phyloP scores from a whole-genome alignment of 345 rosid species.

The Brassica juncea region DNA sequence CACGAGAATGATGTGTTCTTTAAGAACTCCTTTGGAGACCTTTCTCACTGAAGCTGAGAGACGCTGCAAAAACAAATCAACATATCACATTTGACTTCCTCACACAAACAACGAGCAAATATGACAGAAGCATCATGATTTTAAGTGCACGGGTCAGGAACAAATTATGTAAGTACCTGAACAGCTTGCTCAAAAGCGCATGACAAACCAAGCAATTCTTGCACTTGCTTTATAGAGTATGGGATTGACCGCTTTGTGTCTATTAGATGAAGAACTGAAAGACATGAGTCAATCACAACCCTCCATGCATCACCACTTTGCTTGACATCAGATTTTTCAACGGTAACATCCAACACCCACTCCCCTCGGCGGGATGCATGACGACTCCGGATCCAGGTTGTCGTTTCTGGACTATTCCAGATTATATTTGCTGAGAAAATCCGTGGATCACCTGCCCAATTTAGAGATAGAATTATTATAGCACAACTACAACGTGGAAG shows the following conservation, averaged over 20 bases:
- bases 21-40: slow-evolving; percentile 85
- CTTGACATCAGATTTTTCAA: slow-evolving; percentile 75
- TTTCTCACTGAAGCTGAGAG: slow-evolving; percentile 76
- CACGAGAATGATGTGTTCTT: slow-evolving; percentile 84
- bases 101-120: background rate
- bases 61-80: slow-evolving; percentile 59
- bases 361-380: slow-evolving; percentile 59
- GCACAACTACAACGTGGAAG: slow-evolving; percentile 12
- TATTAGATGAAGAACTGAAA: slow-evolving; percentile 76
- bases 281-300: slow-evolving; percentile 78
- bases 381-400: slow-evolving; percentile 69
- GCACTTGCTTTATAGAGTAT: slow-evolving; percentile 83
- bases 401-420: slow-evolving; percentile 73
- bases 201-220: slow-evolving; percentile 84
- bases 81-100: slow-evolving; percentile 18
- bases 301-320: slow-evolving; percentile 97
- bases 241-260: slow-evolving; percentile 85
- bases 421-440: slow-evolving; percentile 66
- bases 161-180: slow-evolving; percentile 57
- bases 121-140: slow-evolving; percentile 10
- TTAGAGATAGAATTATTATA: slow-evolving; percentile 13
- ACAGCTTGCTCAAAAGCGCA: slow-evolving; percentile 92
- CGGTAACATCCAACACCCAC: slow-evolving; percentile 69
- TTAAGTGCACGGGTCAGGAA: background rate
- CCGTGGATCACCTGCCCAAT: slow-evolving; percentile 70